These are phyloP conservation scores for Boletus semigastroideus DNA, from an alignment of 1,284 basidiomycete genomes.

Conservation along the genomic window DNA sequence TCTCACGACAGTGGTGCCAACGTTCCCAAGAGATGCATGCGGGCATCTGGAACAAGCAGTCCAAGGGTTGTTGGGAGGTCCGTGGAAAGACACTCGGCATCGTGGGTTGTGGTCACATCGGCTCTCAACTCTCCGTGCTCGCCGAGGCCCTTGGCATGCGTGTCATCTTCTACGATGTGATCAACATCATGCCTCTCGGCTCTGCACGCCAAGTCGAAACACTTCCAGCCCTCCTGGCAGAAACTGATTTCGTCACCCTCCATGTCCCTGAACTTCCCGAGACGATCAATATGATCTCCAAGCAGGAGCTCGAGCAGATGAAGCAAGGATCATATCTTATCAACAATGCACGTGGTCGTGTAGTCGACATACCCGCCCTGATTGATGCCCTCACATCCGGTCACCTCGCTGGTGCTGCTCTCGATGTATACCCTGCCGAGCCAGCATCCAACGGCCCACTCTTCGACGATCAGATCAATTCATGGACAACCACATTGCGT, in stretches of 20 bases:
- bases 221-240: conserved; percentile 74
- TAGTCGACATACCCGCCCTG: conserved; percentile 93
- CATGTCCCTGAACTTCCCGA: conserved; percentile 97
- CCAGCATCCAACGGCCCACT: conserved; percentile 87
- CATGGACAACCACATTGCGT: conserved; percentile 77
- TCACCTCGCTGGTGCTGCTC: conserved; percentile 89
- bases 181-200: conserved; percentile 98
- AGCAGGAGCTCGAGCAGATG: conserved; percentile 82
- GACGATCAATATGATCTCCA: conserved; percentile 92
- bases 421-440: conserved; percentile 95
- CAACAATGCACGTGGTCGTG: conserved; percentile 96
- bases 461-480: conserved; percentile 84
- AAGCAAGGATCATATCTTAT: conserved; percentile 95
- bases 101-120: conserved; percentile 98
- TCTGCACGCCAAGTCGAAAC: conserved; percentile 88
- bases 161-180: conserved; percentile 94
- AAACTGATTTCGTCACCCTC: conserved; percentile 93
- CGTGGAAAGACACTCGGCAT: conserved; percentile 98
- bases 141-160: conserved; percentile 96
- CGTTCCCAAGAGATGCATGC: conserved; percentile 85
- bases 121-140: conserved; percentile 95
- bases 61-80: conserved; percentile 97
- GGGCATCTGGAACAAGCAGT: conserved; percentile 98
- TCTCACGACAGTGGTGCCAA: conserved; percentile 94
- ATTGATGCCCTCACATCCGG: conserved; percentile 79